Base-by-base conservation (phyloP, 2,329 filamentous ascomycete species). In the Colletotrichum sp. region DNA sequence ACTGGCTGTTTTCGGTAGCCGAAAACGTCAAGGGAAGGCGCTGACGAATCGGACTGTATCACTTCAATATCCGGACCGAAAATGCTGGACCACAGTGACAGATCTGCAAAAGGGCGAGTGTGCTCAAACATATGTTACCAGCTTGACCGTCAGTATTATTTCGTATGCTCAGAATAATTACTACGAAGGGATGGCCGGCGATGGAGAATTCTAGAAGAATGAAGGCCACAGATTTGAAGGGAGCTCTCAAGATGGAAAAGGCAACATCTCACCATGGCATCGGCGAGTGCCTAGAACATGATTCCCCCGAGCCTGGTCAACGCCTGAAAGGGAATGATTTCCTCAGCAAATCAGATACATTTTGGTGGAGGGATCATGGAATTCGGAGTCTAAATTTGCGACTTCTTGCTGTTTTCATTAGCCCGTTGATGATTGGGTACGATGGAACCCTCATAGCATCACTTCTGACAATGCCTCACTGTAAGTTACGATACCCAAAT, bases 391-490 rank as follows among this genome's bases (percentile, higher is more conserved):
- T 71, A 32, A 71, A 71, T 6, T 19, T 71, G 8, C 30, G 69
- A 19, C 61, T 71, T 15, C 69, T 71, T 30, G 60, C 69, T 32
- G 69, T 71, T 9, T 71, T 71, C 27, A 66, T 71, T 15, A 59
- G 44, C 44, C 69, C 69, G 2, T 19, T 71, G 25, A 71, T 71
- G 69, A 71, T 71, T 22, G 69, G 69, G 12, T 71, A 71, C 32
- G 69, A 71, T n/a, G 69, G 60, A 22, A 59, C 69, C 16, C 34
- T 71, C 6, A 66, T 71, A 13, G 69, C 44, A 5, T 57, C 44
- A 3, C n/a, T 71, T 22, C 22, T 71, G 8, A 44, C 44, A 12
- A 66, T 71, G 44, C 69, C 69, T 22, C 25, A 66, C 13, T 71
- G 69, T 71, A 63, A 64, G 68, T 64, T 44, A 4, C 44, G n/a